Evolutionary conservation across 495 filamentous ascomycete genomes (phyloP).

Genomic region (Platismatia glauca): DNA sequence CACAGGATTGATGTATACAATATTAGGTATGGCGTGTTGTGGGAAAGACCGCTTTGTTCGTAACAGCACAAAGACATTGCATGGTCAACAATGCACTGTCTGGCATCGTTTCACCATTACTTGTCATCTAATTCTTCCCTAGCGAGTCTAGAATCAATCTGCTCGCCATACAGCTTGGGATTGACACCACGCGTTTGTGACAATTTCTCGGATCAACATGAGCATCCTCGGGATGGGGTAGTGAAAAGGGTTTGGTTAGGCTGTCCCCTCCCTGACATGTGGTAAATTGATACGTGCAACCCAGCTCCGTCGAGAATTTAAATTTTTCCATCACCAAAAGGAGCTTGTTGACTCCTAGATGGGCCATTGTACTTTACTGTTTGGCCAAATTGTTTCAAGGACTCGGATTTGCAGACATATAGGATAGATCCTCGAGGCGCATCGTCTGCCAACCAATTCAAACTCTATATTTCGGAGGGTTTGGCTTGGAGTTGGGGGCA

Average conservation of each 20-base stretch:
- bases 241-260: not conserved
- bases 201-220: too few species aligned
- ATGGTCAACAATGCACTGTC: not conserved
- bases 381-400: too few species aligned
- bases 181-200: too few species aligned
- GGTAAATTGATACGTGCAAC: not conserved
- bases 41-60: not conserved
- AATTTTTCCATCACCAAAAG: too few species aligned
- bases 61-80: not conserved
- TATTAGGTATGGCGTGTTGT: too few species aligned
- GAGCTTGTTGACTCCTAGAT: not conserved
- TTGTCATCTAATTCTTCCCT: not conserved
- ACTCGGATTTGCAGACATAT: too few species aligned
- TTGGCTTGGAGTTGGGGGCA: too few species aligned
- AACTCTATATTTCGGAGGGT: too few species aligned
- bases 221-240: not conserved
- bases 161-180: not conserved
- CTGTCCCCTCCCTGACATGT: not conserved
- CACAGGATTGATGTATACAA: too few species aligned
- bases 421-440: too few species aligned
- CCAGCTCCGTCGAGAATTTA: not conserved
- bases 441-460: too few species aligned
- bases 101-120: not conserved
- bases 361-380: not conserved
- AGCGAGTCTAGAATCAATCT: not conserved